A percentile compares a stretch with the other conserved stretches of the same genome.
These are phyloP conservation scores for Pythium vanterpoolii DNA, from an alignment of 352 stramenopile species.

Conservation along the genomic window DNA sequence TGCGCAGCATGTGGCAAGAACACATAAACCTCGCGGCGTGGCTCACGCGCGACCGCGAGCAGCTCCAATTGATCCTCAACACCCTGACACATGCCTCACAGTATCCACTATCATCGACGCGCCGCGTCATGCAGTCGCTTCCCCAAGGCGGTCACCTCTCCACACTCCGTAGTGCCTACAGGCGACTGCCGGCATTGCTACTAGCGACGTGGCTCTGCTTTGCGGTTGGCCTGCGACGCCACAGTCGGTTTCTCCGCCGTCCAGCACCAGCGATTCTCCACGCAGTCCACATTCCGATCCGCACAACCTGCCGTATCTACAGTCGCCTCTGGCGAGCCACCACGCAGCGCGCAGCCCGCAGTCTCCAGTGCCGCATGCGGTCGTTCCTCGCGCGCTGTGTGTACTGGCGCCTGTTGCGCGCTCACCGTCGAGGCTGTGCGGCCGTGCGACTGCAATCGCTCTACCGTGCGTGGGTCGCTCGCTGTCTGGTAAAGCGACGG, in stretches of 20 bases:
- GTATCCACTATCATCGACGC: not conserved
- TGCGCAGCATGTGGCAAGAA: constrained; percentile 29
- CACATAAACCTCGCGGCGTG: constrained; percentile 42
- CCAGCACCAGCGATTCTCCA: constrained; percentile 31
- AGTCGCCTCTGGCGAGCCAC: constrained; percentile 27
- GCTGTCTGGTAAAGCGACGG: constrained; percentile 24
- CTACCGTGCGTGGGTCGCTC: constrained; percentile 40
- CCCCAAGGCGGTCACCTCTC: not conserved
- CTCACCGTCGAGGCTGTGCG: constrained; percentile 22
- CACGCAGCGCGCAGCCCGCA: constrained; percentile 19
- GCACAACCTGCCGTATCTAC: constrained; percentile 24
- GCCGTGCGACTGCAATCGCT: constrained; percentile 38
- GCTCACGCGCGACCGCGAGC: constrained; percentile 24
- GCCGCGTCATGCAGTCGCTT: not conserved
- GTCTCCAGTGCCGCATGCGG: constrained; percentile 37
- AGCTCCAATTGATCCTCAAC: constrained; percentile 4
- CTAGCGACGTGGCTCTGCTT: constrained; percentile 45
- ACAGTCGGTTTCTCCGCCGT: constrained; percentile 35
- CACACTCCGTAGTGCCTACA: constrained; percentile 24
- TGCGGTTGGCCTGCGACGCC: constrained; percentile 18
- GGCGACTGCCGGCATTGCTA: constrained; percentile 33
- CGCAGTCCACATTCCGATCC: constrained; percentile 39
- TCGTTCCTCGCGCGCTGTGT: constrained; percentile 26
- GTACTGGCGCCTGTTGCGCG: constrained; percentile 22
- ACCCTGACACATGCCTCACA: not conserved